A percentile compares a stretch with the other conserved stretches of the same genome.
phyloP scores from a whole-genome alignment of 2,329 filamentous ascomycete species.

The Colletotrichum sp. region DNA sequence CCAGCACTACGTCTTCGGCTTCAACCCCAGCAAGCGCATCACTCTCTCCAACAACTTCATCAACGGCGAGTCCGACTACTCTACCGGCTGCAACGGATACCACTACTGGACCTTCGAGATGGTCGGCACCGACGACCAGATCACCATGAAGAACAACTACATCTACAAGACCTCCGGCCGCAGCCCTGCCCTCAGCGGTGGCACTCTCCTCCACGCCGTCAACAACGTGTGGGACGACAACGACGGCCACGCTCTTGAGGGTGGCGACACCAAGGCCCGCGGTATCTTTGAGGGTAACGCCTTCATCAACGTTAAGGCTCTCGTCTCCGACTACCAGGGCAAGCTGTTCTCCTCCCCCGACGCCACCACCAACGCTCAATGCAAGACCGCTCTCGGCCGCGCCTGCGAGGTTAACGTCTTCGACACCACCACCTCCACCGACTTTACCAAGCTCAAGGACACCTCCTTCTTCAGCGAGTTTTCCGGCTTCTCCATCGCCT shows the following conservation, averaged over 20 bases:
- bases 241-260: conserved; percentile 31
- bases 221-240: conserved; percentile 32
- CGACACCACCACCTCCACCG: conserved; percentile 1
- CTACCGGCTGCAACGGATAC: conserved; percentile 10
- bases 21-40: conserved; percentile 17
- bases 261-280: conserved; percentile 22
- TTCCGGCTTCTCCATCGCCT: neutral
- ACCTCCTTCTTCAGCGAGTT: conserved; percentile 4
- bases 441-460: neutral
- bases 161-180: conserved; percentile 28
- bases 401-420: conserved; percentile 12
- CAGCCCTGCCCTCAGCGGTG: conserved; percentile 29
- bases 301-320: conserved; percentile 25
- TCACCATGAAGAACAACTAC: conserved; percentile 24
- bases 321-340: conserved; percentile 26
- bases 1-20: conserved; percentile 16
- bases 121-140: conserved; percentile 4
- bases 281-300: conserved; percentile 31
- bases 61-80: conserved; percentile 7
- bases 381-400: conserved; percentile 13
- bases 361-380: conserved; percentile 4
- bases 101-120: conserved; percentile 16
- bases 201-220: conserved; percentile 32
- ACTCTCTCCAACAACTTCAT: conserved; percentile 19
- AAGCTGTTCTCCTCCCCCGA: conserved; percentile 28